Conservation (phyloP, 2,329 filamentous ascomycete genomes). For the Microcera coccophila region DNA sequence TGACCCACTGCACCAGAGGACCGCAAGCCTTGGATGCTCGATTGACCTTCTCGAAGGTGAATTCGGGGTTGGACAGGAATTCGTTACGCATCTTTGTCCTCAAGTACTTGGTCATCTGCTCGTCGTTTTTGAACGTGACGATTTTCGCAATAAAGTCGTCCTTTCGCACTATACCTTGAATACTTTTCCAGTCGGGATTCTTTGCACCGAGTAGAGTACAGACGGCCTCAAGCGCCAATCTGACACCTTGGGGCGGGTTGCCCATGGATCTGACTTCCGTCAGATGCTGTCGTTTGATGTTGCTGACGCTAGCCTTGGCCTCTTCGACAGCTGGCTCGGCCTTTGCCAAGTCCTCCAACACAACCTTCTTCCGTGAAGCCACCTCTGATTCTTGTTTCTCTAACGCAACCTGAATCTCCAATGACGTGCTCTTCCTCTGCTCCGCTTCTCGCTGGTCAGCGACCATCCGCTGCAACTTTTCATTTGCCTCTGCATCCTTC, state of each 20-base stretch:
- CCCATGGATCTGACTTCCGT: constrained; percentile 97
- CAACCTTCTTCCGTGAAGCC: constrained; percentile 74
- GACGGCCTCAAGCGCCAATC: constrained; percentile 90
- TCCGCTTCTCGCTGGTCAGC: constrained; percentile 94
- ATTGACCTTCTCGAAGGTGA: constrained; percentile 94
- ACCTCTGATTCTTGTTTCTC: constrained; percentile 90
- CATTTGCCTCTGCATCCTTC: constrained; percentile 93
- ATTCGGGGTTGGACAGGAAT: constrained; percentile 88
- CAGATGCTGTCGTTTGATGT: constrained; percentile 95
- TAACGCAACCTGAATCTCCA: constrained; percentile 82
- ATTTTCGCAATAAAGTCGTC: constrained; percentile 99
- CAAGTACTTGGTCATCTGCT: constrained; percentile 81
- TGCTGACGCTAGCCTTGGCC: constrained; percentile 93
- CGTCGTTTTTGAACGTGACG: constrained; percentile 93
- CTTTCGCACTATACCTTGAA: constrained; percentile 80
- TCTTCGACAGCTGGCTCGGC: constrained; percentile 91
- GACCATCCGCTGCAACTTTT: constrained; percentile 96
- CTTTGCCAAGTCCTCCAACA: constrained; percentile 79
- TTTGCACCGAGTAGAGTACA: constrained; percentile 91
- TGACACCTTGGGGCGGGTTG: constrained; percentile 85
- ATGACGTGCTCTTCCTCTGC: constrained; percentile 78
- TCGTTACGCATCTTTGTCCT: constrained; percentile 88
- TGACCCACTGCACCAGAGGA: constrained; percentile 93
- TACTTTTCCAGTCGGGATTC: constrained; percentile 84
- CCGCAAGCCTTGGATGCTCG: constrained; percentile 95